These are phyloP conservation scores for Colletotrichum chlorophyti DNA, from an alignment of 2,329 filamentous ascomycete species.

Conservation along the genomic window DNA sequence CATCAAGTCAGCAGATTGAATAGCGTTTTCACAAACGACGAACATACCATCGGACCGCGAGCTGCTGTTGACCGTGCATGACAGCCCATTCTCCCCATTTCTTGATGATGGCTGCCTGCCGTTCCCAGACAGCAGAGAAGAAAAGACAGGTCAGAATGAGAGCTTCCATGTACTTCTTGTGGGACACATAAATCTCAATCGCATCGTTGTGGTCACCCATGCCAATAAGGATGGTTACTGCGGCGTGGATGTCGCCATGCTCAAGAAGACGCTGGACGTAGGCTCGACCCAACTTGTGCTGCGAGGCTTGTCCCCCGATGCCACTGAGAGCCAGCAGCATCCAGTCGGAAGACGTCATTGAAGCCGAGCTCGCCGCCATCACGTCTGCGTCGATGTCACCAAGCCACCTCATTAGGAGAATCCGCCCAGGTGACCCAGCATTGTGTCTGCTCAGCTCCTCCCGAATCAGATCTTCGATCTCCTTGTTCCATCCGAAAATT, in stretches of 20 bases:
- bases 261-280: slow-evolving; percentile 92
- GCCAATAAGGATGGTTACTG: slow-evolving; percentile 90
- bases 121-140: slow-evolving; percentile 87
- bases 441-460: slow-evolving; percentile 84
- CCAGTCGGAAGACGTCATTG: slow-evolving; percentile 96
- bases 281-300: slow-evolving; percentile 88
- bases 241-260: slow-evolving; percentile 88
- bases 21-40: not conserved
- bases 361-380: slow-evolving; percentile 79
- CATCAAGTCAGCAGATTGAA: not conserved
- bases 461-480: slow-evolving; percentile 79
- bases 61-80: slow-evolving; percentile 82
- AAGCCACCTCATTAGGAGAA: slow-evolving; percentile 91
- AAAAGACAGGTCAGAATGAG: slow-evolving; percentile 85
- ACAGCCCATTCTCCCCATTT: slow-evolving; percentile 97
- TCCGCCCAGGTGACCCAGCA: slow-evolving; percentile 75
- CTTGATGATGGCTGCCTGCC: slow-evolving; percentile 84
- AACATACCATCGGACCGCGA: slow-evolving; percentile 81
- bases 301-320: slow-evolving; percentile 75
- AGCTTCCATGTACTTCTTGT: slow-evolving; percentile 91
- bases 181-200: slow-evolving; percentile 94
- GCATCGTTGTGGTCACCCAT: slow-evolving; percentile 93
- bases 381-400: slow-evolving; percentile 84
- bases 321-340: slow-evolving; percentile 92
- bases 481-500: slow-evolving; percentile 93